Conservation (phyloP, 352 stramenopile genomes). For the Pythium folliculosum region DNA sequence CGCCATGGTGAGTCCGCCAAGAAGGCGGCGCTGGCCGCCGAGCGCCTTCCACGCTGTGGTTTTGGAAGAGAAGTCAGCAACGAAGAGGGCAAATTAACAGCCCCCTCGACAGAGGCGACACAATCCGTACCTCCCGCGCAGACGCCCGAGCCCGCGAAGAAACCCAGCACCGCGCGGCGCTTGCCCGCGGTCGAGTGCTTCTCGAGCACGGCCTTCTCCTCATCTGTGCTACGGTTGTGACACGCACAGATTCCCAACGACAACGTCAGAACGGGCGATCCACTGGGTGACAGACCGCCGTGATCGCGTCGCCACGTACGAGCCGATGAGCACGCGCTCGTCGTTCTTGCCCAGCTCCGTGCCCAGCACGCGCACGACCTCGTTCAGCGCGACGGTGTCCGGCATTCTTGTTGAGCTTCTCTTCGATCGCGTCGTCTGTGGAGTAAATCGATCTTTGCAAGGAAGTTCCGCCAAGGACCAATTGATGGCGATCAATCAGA, state of each 20-base stretch:
- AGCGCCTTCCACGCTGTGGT: slow-evolving; percentile 22
- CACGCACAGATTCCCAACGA: slow-evolving; percentile 6
- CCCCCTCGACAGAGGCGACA: background rate
- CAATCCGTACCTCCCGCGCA: slow-evolving; percentile 29
- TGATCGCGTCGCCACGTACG: slow-evolving; percentile 37
- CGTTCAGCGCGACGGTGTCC: slow-evolving; percentile 44
- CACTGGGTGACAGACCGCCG: background rate
- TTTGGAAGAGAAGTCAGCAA: background rate
- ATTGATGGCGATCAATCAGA: slow-evolving; percentile 18
- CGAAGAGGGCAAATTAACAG: background rate
- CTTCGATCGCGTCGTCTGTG: background rate
- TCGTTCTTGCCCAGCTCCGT: slow-evolving; percentile 56
- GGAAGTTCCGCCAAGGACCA: background rate
- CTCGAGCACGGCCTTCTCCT: slow-evolving; percentile 62
- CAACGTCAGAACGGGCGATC: background rate
- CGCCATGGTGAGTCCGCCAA: slow-evolving; percentile 28
- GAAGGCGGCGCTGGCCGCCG: slow-evolving; percentile 23
- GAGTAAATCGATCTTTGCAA: background rate
- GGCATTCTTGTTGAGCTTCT: slow-evolving; percentile 4
- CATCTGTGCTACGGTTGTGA: slow-evolving; percentile 43
- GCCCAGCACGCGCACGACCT: slow-evolving; percentile 68
- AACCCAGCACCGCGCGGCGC: slow-evolving; percentile 44
- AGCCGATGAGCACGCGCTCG: slow-evolving; percentile 50
- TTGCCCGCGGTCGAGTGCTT: slow-evolving; percentile 53
- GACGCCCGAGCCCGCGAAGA: slow-evolving; percentile 34